Evolutionary conservation across 139 green algal species (phyloP).

Genomic region (Chlorella sorokiniana): DNA sequence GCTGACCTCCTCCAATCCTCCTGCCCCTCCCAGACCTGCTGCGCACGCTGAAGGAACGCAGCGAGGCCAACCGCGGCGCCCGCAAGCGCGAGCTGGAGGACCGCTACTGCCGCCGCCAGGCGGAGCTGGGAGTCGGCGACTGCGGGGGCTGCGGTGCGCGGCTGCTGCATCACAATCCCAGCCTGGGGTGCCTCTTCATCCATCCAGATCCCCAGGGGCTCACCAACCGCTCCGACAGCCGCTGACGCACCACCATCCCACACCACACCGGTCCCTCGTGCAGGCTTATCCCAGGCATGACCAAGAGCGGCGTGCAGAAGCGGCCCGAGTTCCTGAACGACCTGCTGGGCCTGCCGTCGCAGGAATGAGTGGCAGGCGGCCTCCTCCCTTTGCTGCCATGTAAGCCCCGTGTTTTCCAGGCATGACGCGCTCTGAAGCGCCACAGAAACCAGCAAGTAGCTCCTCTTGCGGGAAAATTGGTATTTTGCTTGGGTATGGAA

Average conservation of each 20-base stretch:
- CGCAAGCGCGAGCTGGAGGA: conserved; percentile 58
- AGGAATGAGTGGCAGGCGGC: too few relatives aligned
- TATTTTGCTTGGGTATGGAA: too few relatives aligned
- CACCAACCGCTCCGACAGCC: neutral
- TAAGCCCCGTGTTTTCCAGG: too few relatives aligned
- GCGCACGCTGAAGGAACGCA: conserved; percentile 31
- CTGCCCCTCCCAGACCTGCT: conserved; percentile 30
- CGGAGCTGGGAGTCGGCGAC: conserved; percentile 79
- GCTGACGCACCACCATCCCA: neutral
- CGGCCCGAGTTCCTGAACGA: conserved; percentile 64
- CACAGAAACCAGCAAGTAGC: too few relatives aligned
- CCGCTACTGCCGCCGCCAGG: conserved; percentile 77
- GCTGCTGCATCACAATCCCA: neutral
- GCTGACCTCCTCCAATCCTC: neutral
- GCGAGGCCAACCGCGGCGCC: conserved; percentile 22
- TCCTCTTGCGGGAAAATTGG: too few relatives aligned
- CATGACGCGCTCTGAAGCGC: too few relatives aligned
- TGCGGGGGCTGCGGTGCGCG: conserved; percentile 64
- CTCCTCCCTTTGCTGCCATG: too few relatives aligned
- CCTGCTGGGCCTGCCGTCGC: conserved; percentile 44
- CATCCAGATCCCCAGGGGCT: neutral
- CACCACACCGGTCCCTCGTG: neutral
- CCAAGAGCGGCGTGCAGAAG: conserved; percentile 65
- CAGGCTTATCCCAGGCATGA: conserved; percentile 63
- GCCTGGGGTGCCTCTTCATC: neutral